phyloP scores from a whole-genome alignment of 805 yeast genomes.

The Myxozyma vanderwaltii region DNA sequence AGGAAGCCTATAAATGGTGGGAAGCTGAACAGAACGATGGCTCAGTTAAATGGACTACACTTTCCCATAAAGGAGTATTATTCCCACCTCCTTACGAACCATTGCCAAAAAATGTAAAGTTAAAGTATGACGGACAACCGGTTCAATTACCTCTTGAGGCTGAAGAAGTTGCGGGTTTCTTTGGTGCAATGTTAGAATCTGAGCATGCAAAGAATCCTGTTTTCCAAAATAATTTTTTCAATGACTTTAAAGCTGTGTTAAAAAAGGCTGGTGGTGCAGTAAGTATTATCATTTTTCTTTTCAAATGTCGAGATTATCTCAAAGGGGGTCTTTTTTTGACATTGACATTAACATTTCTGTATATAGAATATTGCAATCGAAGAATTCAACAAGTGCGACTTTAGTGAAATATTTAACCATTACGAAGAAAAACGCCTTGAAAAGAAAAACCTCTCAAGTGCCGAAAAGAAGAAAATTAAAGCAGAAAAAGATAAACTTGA shows the following conservation, averaged over 20 bases:
- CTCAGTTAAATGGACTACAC: conserved; percentile 78
- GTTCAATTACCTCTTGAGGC: conserved; percentile 77
- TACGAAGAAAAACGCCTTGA: conserved; percentile 71
- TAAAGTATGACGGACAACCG: conserved; percentile 75
- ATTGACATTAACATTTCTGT: background rate
- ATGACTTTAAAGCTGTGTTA: conserved; percentile 71
- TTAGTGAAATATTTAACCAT: conserved; percentile 68
- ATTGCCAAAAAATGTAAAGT: conserved; percentile 72
- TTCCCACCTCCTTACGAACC: conserved; percentile 94
- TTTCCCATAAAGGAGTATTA: conserved; percentile 86
- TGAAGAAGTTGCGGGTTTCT: conserved; percentile 96
- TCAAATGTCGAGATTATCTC: too few species aligned
- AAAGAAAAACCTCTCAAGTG: conserved; percentile 65
- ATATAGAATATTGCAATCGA: conserved; percentile 47
- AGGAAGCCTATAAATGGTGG: conserved; percentile 80
- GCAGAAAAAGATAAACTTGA: conserved; percentile 73
- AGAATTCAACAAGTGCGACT: conserved; percentile 73
- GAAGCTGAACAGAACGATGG: conserved; percentile 65
- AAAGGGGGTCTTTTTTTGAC: too few species aligned
- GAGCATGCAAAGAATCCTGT: conserved; percentile 88
- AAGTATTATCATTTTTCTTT: conserved; percentile 32
- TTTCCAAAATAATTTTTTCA: conserved; percentile 83
- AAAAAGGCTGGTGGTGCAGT: conserved; percentile 67
- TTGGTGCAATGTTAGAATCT: conserved; percentile 81
- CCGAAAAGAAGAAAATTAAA: conserved; percentile 75